Evolutionary conservation across 1,284 basidiomycete species (phyloP), one percentile per base, ranked within the genome.

Genomic region (Gymnopus androsaceus): DNA sequence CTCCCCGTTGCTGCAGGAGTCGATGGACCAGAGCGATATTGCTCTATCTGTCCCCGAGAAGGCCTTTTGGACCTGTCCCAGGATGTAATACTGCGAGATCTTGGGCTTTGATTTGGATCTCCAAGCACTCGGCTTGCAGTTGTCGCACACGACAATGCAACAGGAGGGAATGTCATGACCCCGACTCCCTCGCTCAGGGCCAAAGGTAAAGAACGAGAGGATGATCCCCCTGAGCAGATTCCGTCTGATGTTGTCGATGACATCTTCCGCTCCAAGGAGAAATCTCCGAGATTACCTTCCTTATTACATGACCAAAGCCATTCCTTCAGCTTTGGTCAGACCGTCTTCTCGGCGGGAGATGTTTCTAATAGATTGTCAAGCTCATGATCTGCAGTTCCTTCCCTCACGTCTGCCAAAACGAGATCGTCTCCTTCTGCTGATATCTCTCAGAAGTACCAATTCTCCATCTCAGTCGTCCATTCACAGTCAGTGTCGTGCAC

Each of bases 321-420:
- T 15, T 85, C 84, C 1, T 85, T 85, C 67, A 84, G 81, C 63
- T 78, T 84, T 53, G 82, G 83, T 3, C 82, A 84, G 64, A 80
- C 81, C 1, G 71, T 82, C 3, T 80, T 77, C 59, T 79, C 79
- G 0, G 71, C 77, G 64, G 59, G 59, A 59, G 59, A 62, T 56
- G 62, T 51, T 36, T 61, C 57, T 17, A 61, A 63, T 53, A 56
- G 64, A 57, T 53, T 64, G 54, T 59, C 60, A 57, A 34, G n/a
- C n/a, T n/a, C 56, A 58, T 61, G 56, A 23, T 65, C 64, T 23
- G 56, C 66, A 9, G 63, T 67, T 27, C 62, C 53, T 41, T 69
- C 69, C 7, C 59, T 30, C 47, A 51, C 41, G 12, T 53, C 54
- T 3, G 59, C 55, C 15, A 54, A 58, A 33, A 58, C 54, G 4